phyloP scores from a whole-genome alignment of 495 filamentous ascomycete genomes.

The Talaromyces thailandensis region DNA sequence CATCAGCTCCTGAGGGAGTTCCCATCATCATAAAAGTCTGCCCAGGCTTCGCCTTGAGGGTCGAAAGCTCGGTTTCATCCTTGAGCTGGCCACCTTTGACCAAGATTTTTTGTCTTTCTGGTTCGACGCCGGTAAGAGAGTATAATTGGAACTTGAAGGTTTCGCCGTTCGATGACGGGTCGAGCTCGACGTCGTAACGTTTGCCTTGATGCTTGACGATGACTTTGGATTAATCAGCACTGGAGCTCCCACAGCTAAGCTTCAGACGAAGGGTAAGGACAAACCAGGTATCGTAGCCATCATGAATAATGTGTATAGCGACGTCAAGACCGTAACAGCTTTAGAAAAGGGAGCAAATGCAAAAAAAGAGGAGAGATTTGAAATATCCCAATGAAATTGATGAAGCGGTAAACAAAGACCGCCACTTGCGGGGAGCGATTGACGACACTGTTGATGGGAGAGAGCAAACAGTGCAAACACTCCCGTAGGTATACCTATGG shows the following conservation, averaged over 20 bases:
- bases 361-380: not conserved
- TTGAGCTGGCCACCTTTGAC: conserved; percentile 92
- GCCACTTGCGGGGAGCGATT: conserved; percentile 13
- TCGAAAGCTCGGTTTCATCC: conserved; percentile 82
- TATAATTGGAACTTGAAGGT: conserved; percentile 92
- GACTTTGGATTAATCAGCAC: conserved; percentile 47
- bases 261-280: conserved; percentile 9
- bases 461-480: conserved; percentile 32
- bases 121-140: conserved; percentile 91
- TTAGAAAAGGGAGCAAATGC: not conserved
- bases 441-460: conserved; percentile 24
- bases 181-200: conserved; percentile 86
- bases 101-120: conserved; percentile 90
- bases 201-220: conserved; percentile 93
- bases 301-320: conserved; percentile 6
- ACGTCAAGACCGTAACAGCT: not conserved
- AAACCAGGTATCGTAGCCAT: conserved; percentile 60
- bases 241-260: not conserved
- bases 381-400: not conserved
- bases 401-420: conserved; percentile 23
- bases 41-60: conserved; percentile 73
- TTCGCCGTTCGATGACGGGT: conserved; percentile 76
- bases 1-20: conserved; percentile 60
- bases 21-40: conserved; percentile 97
- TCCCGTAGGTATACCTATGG: not conserved